Evolutionary conservation across 2,329 filamentous ascomycete species (phyloP).

Genomic region (Xenoacremonium recifei): DNA sequence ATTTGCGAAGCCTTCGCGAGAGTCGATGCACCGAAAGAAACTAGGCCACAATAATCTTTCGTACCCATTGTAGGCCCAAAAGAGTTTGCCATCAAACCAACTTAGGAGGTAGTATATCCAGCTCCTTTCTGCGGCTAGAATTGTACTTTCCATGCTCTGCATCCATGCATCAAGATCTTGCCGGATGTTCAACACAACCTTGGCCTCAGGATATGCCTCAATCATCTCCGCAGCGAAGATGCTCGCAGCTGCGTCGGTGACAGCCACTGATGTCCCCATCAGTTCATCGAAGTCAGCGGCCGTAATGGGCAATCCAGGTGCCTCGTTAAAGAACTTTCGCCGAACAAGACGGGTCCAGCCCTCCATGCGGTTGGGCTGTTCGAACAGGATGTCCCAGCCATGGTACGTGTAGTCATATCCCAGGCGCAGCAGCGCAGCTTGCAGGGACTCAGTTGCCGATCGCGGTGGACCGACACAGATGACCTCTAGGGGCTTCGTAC

Average conservation of each 20-base stretch:
- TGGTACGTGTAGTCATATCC: slow-evolving; percentile 32
- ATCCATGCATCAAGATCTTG: slow-evolving; percentile 42
- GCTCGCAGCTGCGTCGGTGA: slow-evolving; percentile 40
- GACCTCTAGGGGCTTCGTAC: slow-evolving; percentile 34
- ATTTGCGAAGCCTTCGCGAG: too few species aligned
- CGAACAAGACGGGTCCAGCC: too few species aligned
- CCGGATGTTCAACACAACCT: slow-evolving; percentile 42
- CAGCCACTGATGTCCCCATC: slow-evolving; percentile 31
- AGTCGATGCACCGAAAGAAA: too few species aligned
- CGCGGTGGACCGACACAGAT: slow-evolving; percentile 33
- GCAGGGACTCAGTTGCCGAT: slow-evolving; percentile 34
- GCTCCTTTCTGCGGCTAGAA: not conserved
- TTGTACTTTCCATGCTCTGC: slow-evolving; percentile 14
- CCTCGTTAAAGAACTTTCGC: too few species aligned
- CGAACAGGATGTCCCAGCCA: slow-evolving; percentile 33
- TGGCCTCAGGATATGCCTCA: slow-evolving; percentile 47
- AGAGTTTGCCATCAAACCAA: too few species aligned
- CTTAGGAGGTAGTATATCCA: slow-evolving; percentile 14
- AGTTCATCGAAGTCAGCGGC: slow-evolving; percentile 26
- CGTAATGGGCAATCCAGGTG: slow-evolving; percentile 14
- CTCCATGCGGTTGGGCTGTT: slow-evolving; percentile 12
- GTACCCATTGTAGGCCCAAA: too few species aligned
- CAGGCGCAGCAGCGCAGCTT: slow-evolving; percentile 28
- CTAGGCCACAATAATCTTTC: too few species aligned
- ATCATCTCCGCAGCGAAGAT: slow-evolving; percentile 41